Base-by-base conservation (phyloP, 306 rosid species). In the Cicer yamashitae region DNA sequence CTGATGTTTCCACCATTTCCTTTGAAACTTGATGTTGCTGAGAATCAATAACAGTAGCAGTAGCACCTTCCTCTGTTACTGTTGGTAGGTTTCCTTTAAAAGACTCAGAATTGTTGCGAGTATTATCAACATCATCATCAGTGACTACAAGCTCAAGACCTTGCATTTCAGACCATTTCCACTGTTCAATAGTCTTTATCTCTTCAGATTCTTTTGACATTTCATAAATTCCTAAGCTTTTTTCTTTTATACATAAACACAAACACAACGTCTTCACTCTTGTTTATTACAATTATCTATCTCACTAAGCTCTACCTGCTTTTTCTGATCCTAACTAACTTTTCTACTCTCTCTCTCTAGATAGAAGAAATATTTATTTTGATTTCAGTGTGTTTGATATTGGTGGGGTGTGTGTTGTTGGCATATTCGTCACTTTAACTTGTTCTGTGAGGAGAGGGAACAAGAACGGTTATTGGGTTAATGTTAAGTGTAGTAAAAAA, bases 81-180 rank as follows among this genome's bases (percentile, higher is more conserved):
- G 73, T 54, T 63, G 75, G 37, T 51, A 71, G 74, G 82, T 76
- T 79, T 66, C 75, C 25, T 82, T 77, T 80, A 84, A 56, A 75
- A 18, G 87, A 73, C 25, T 81, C 65, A 45, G 89, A 45, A 78
- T 2, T 43, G 7, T 37, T 47, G 43, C 75, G 75, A 75, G 84
- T 6, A 46, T 4, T 6, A 11, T 17, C 8, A 3, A 5, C 25
- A 30, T 43, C 81, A 57, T 91, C 74, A 70, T 88, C 71, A 67
- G 84, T 50, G 8, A 82, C 76, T 10, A 45, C 56, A 10, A 94
- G 99, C 87, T 92, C 97, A 79, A 94, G 91, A 43, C 99, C 99
- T 85, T 94, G 99, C 99, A 94, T 92, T 88, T 94, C 99, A 11
- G 99, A 86, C 99, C 99, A 94, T 94, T 85, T 90, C 99, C 99